These are phyloP conservation scores for Biscogniauxia sp. DNA, from an alignment of 2,329 filamentous ascomycete species.

Conservation along the genomic window DNA sequence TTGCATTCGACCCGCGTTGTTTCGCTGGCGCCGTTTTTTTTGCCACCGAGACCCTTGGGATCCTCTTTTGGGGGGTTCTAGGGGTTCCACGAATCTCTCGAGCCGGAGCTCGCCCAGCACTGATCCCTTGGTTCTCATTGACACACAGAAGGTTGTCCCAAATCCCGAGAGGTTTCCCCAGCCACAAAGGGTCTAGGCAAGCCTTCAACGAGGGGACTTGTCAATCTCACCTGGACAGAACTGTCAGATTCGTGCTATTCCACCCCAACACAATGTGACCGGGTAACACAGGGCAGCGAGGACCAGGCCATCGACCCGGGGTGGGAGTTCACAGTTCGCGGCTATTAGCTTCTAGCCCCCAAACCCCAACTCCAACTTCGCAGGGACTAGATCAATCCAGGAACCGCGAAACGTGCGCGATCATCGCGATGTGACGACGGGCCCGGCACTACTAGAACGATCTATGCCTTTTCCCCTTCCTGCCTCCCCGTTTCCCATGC, in stretches of 20 bases:
- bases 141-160: constrained; percentile 4
- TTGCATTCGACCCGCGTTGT: constrained; percentile 26
- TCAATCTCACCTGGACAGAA: constrained; percentile 19
- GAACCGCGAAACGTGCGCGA: constrained; percentile 19
- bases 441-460: constrained; percentile 12
- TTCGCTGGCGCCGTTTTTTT: constrained; percentile 28
- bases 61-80: constrained; percentile 25
- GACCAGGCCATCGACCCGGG: background rate
- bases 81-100: constrained; percentile 23
- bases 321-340: constrained; percentile 1
- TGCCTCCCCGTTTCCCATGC: background rate
- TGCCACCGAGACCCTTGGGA: constrained; percentile 33
- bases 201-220: constrained; percentile 22
- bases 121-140: background rate
- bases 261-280: constrained; percentile 8
- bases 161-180: constrained; percentile 21
- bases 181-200: constrained; percentile 34
- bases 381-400: constrained; percentile 17
- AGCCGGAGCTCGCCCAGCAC: constrained; percentile 9
- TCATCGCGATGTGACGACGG: constrained; percentile 13
- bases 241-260: constrained; percentile 19
- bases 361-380: constrained; percentile 4
- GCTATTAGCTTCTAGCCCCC: constrained; percentile 11
- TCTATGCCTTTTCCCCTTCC: background rate
- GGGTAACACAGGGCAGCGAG: background rate